Conservation (phyloP, 2,329 filamentous ascomycete genomes). For the Xylogone sp. region DNA sequence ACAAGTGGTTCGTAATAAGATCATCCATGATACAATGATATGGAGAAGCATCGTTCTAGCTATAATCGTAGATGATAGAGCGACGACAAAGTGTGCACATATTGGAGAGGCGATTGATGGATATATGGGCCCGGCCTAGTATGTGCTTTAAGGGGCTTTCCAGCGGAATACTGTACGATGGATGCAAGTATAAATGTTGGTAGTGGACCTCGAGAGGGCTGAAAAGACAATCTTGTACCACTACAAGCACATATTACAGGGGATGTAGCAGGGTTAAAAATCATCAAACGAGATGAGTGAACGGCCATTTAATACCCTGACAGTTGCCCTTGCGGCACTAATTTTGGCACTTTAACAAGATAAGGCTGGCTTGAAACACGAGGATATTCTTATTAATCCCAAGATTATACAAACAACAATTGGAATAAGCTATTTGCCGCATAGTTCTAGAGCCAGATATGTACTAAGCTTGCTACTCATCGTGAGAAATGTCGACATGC, state of each 20-base stretch:
- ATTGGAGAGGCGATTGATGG: background rate
- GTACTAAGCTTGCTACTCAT: too few relatives aligned
- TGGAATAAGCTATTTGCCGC: background rate
- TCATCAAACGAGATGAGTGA: too few relatives aligned
- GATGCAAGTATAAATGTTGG: background rate
- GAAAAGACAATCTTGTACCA: background rate
- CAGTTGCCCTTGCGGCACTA: background rate
- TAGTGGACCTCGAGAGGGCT: background rate
- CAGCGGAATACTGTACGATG: background rate
- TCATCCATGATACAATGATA: background rate
- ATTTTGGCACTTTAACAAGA: background rate
- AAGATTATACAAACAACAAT: background rate
- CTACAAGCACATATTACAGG: too few relatives aligned
- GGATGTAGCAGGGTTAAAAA: too few relatives aligned
- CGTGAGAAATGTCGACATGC: too few relatives aligned
- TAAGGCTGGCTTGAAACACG: too few relatives aligned
- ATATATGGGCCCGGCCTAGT: background rate
- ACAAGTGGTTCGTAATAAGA: background rate
- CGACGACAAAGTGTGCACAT: background rate
- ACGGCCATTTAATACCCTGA: background rate
- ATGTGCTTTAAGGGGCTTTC: background rate
- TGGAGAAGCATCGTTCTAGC: background rate
- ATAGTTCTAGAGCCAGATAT: background rate
- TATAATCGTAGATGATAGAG: background rate
- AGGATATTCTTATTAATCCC: background rate